These are phyloP conservation scores for Eucalyptus erythrocorys DNA, from an alignment of 345 rosid genomes.

Conservation along the genomic window DNA sequence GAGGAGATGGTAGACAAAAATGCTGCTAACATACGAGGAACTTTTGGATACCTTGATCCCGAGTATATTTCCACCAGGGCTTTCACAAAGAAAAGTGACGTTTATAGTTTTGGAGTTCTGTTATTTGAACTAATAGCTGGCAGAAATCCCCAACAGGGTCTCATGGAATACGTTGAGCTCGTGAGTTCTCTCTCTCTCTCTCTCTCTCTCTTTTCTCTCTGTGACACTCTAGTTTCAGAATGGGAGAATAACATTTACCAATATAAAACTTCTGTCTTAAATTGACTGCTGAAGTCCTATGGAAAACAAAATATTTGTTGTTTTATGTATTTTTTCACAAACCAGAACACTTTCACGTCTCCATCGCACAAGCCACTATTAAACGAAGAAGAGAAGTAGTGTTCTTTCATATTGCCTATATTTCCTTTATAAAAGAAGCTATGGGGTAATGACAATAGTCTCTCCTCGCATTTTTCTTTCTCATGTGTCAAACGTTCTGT, in stretches of 20 bases:
- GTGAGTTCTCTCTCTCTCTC: conserved; percentile 26
- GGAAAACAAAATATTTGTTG: neutral
- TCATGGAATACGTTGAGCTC: conserved; percentile 87
- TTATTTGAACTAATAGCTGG: conserved; percentile 93
- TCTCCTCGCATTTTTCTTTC: neutral
- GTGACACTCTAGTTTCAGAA: neutral
- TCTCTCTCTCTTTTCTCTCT: neutral
- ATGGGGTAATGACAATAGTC: neutral
- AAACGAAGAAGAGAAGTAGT: neutral
- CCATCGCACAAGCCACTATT: neutral
- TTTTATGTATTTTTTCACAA: neutral
- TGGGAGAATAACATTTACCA: neutral
- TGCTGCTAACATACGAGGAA: conserved; percentile 77
- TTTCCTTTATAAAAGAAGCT: neutral
- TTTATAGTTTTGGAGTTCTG: conserved; percentile 91
- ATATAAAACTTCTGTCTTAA: neutral
- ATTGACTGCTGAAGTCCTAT: neutral
- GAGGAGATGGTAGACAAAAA: conserved; percentile 84
- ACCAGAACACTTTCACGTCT: neutral
- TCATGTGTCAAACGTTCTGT: neutral
- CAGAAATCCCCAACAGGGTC: conserved; percentile 94
- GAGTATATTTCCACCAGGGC: conserved; percentile 78
- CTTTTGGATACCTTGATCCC: conserved; percentile 97
- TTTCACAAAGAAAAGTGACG: conserved; percentile 94
- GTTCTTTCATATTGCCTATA: neutral